Base-by-base conservation (phyloP, 1,284 basidiomycete genomes). In the Chiua sp. region DNA sequence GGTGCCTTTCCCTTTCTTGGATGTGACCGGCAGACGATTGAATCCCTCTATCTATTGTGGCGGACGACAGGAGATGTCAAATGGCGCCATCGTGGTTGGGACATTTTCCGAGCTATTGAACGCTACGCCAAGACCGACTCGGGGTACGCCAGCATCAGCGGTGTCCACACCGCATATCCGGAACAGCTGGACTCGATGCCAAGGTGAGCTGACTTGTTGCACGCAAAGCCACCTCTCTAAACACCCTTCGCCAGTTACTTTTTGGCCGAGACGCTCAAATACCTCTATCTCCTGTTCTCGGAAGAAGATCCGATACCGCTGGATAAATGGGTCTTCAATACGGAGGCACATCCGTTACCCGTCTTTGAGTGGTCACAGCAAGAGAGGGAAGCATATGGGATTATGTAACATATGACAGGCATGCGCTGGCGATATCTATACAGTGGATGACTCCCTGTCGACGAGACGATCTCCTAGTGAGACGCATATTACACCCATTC, bases 251-350 rank as follows among this genome's bases (percentile, higher is more conserved):
- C 44, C 23, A 90, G 89, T 59, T 91, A 85, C 74, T 91, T 87
- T 78, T 76, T 87, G 50, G 88, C 88, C 4, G 92, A 94, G 72
- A 88, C 88, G 55, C 73, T 90, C 59, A 90, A 90, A 68, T 90
- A 90, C 65, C 78, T 89, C 33, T 90, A 87, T 67, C 78, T 90
- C 32, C 73, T 87, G 64, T 90, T 88, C 70, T 73, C 66, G 39
- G 82, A 87, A 56, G 78, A 83, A 39, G 86, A 87, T 48, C 73
- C 79, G 2, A 64, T 92, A 30, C 86, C 90, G 4, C 75, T 93
- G 47, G 85, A 91, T 64, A 74, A 84, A 59, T 94, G 90, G 85
- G 91, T 94, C 26, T 90, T 94, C 71, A 95, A 92, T 70, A 96
- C 93, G 7, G 94, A 94, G 73, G 92, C 90, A 7, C 92, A 94